These are phyloP conservation scores for Setaria viridis DNA, from an alignment of 202 grass and related monocot genomes.

Conservation along the genomic window DNA sequence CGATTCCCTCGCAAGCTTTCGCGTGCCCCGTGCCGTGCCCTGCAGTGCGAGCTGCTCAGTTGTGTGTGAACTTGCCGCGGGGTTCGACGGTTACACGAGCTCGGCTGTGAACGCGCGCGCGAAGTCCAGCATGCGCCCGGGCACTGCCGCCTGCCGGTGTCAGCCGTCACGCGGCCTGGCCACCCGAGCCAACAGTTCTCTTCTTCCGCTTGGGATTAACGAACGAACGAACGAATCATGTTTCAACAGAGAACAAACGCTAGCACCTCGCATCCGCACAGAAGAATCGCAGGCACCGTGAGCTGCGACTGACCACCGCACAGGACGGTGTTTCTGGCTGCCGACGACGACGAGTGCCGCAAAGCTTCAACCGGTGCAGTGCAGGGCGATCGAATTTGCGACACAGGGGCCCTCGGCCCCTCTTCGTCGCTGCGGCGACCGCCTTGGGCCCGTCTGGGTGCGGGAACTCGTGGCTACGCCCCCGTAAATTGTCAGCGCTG, in stretches of 20 bases:
- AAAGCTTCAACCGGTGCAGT: constrained; percentile 22
- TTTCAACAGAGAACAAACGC: too few relatives aligned
- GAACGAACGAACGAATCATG: background rate
- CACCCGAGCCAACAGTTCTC: background rate
- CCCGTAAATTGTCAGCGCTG: constrained; percentile 14
- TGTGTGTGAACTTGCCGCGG: too few relatives aligned
- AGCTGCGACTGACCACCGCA: background rate
- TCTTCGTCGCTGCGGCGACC: background rate
- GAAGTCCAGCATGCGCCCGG: too few relatives aligned
- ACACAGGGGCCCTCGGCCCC: background rate
- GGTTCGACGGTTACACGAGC: too few relatives aligned
- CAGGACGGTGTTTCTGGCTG: background rate
- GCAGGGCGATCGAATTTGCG: background rate
- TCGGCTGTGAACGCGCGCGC: too few relatives aligned
- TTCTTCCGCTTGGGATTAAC: background rate
- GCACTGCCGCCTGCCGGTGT: background rate
- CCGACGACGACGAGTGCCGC: constrained; percentile 41
- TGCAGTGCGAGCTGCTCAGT: too few relatives aligned
- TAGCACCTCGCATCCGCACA: background rate
- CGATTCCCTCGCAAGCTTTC: too few relatives aligned
- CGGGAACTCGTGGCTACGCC: constrained; percentile 9
- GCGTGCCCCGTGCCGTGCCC: too few relatives aligned
- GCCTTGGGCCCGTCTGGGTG: background rate
- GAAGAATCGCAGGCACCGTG: background rate
- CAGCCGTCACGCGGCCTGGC: background rate